Evolutionary conservation across 164 flowering plant species (phyloP).

Genomic region (Sextonia rubra): DNA sequence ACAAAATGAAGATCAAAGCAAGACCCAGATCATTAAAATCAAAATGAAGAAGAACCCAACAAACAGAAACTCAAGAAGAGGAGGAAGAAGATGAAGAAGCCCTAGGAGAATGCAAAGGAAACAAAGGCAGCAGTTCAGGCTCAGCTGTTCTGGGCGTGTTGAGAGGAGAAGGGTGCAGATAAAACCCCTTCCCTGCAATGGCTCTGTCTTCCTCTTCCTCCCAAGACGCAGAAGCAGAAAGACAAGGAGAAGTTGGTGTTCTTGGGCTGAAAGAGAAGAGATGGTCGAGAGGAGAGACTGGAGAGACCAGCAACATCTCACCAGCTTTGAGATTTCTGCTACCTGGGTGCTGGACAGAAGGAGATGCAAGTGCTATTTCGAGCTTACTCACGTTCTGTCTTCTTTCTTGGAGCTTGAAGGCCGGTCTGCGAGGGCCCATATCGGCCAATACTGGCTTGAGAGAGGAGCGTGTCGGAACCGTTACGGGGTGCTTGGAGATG

Average conservation of each 20-base stretch:
- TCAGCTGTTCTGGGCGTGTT: slow-evolving; percentile 34
- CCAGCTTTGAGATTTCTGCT: slow-evolving; percentile 6
- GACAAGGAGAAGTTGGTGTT: slow-evolving; percentile 8
- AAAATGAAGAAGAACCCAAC: background rate
- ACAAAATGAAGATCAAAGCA: background rate
- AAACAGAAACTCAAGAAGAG: background rate
- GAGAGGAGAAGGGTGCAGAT: slow-evolving; percentile 42
- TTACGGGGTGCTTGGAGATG: slow-evolving; percentile 25
- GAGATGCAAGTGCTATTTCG: slow-evolving; percentile 34
- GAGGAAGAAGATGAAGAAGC: background rate
- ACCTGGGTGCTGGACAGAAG: slow-evolving; percentile 4
- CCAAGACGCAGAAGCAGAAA: slow-evolving; percentile 17
- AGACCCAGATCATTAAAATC: background rate
- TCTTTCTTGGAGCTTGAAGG: slow-evolving; percentile 49
- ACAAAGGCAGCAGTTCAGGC: slow-evolving; percentile 42
- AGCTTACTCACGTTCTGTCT: slow-evolving; percentile 41
- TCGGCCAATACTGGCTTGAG: slow-evolving; percentile 7
- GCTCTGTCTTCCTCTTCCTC: slow-evolving; percentile 37
- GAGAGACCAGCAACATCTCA: slow-evolving; percentile 9
- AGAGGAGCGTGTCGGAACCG: slow-evolving; percentile 7
- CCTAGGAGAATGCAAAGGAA: slow-evolving; percentile 40
- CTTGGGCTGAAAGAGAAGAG: slow-evolving; percentile 15
- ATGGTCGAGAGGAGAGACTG: slow-evolving; percentile 2
- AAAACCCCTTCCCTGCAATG: slow-evolving; percentile 42
- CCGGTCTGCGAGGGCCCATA: slow-evolving; percentile 35